These are phyloP conservation scores for Leccinum griseonigrum DNA, from an alignment of 1,284 basidiomycete genomes.

Conservation along the genomic window DNA sequence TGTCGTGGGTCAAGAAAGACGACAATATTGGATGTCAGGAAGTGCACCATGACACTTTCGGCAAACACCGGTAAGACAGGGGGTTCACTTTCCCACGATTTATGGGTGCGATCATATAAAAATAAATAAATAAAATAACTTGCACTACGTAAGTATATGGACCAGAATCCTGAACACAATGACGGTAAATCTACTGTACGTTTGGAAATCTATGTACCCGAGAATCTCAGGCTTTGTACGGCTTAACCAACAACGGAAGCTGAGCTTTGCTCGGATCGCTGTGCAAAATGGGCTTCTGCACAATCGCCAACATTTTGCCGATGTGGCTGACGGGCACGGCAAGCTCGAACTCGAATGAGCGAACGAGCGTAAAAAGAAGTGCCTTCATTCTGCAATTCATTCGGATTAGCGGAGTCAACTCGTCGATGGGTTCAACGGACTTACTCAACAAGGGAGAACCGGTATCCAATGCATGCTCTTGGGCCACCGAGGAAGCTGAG, in stretches of 20 bases:
- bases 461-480: conserved; percentile 65
- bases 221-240: neutral
- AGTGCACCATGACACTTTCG: too few species aligned
- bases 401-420: neutral
- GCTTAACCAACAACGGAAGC: conserved; percentile 20
- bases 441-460: conserved; percentile 66
- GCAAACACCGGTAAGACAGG: too few species aligned
- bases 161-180: neutral
- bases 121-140: too few species aligned
- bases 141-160: too few species aligned
- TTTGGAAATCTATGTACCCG: neutral
- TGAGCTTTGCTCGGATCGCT: conserved; percentile 17
- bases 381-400: conserved; percentile 37
- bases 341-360: conserved; percentile 55
- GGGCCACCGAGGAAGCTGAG: conserved; percentile 63
- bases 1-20: too few species aligned
- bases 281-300: conserved; percentile 40
- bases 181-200: neutral
- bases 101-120: too few species aligned
- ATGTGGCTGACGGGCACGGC: conserved; percentile 45
- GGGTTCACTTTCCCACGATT: too few species aligned
- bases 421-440: conserved; percentile 10
- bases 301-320: conserved; percentile 35
- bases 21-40: too few species aligned
- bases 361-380: conserved; percentile 54